These are phyloP conservation scores for Leptographium wingfieldii DNA, from an alignment of 2,329 filamentous ascomycete genomes.

Conservation along the genomic window DNA sequence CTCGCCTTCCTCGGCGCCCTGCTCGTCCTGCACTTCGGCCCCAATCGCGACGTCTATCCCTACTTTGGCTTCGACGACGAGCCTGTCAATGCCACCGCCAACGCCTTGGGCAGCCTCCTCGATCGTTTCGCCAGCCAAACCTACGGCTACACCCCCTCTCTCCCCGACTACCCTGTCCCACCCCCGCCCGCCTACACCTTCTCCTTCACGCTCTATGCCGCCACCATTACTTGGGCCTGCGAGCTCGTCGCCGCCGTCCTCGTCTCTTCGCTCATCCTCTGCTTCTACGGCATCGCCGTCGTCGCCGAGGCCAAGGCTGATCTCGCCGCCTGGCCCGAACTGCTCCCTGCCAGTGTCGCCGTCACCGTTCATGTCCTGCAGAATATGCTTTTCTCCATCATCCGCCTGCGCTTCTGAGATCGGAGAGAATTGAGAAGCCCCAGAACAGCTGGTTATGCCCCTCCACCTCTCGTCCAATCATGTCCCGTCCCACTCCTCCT, in stretches of 20 bases:
- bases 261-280: slow-evolving; percentile 44
- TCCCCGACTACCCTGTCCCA: neutral
- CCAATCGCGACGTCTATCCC: slow-evolving; percentile 55
- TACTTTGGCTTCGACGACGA: slow-evolving; percentile 53
- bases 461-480: neutral
- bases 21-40: slow-evolving; percentile 52
- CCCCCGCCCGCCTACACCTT: slow-evolving; percentile 41
- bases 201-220: slow-evolving; percentile 49
- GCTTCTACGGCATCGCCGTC: slow-evolving; percentile 48
- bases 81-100: slow-evolving; percentile 20
- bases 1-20: slow-evolving; percentile 54
- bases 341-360: slow-evolving; percentile 52
- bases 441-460: neutral
- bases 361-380: slow-evolving; percentile 57
- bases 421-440: too few species aligned
- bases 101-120: neutral
- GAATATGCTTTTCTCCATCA: slow-evolving; percentile 61
- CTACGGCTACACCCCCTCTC: neutral
- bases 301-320: slow-evolving; percentile 53
- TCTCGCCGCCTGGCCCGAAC: slow-evolving; percentile 52
- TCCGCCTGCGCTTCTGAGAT: slow-evolving; percentile 44
- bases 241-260: slow-evolving; percentile 50
- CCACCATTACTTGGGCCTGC: slow-evolving; percentile 52
- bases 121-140: neutral
- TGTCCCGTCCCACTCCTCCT: neutral